phyloP scores from a whole-genome alignment of 2,329 filamentous ascomycete species.

The Trichoderma simmonsii region DNA sequence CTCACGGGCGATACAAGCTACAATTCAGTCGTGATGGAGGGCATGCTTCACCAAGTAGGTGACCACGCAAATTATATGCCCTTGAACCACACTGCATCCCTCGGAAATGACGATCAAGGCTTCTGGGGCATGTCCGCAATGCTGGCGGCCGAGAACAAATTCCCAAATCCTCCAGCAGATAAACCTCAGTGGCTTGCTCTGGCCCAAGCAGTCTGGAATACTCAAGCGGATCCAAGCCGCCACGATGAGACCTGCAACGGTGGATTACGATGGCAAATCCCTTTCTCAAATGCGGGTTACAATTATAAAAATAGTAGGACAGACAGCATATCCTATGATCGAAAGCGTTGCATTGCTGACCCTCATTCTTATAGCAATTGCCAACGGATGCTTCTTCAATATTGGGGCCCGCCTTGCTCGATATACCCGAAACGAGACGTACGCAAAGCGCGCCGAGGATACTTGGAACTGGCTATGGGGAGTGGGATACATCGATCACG shows the following conservation, averaged over 20 bases:
- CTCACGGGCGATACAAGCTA: slow-evolving; percentile 62
- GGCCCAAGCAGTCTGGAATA: slow-evolving; percentile 68
- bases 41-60: slow-evolving; percentile 58
- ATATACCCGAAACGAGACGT: slow-evolving; percentile 65
- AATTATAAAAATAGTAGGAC: slow-evolving; percentile 67
- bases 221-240: slow-evolving; percentile 57
- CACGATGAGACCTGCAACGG: slow-evolving; percentile 63
- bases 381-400: slow-evolving; percentile 63
- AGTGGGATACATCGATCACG: slow-evolving; percentile 57
- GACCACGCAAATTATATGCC: slow-evolving; percentile 58
- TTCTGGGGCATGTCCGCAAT: slow-evolving; percentile 69
- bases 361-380: slow-evolving; percentile 46
- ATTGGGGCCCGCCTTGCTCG: slow-evolving; percentile 66
- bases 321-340: background rate
- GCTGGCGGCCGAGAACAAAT: slow-evolving; percentile 63
- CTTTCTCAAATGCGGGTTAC: slow-evolving; percentile 69
- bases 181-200: slow-evolving; percentile 61
- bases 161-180: slow-evolving; percentile 54
- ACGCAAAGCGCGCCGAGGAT: slow-evolving; percentile 59
- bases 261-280: slow-evolving; percentile 76
- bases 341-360: background rate
- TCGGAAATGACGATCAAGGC: slow-evolving; percentile 68
- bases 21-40: slow-evolving; percentile 56
- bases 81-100: slow-evolving; percentile 53
- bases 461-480: slow-evolving; percentile 59